These are phyloP conservation scores for Trichoderma arundinaceum DNA, from an alignment of 2,329 filamentous ascomycete genomes.

Conservation along the genomic window DNA sequence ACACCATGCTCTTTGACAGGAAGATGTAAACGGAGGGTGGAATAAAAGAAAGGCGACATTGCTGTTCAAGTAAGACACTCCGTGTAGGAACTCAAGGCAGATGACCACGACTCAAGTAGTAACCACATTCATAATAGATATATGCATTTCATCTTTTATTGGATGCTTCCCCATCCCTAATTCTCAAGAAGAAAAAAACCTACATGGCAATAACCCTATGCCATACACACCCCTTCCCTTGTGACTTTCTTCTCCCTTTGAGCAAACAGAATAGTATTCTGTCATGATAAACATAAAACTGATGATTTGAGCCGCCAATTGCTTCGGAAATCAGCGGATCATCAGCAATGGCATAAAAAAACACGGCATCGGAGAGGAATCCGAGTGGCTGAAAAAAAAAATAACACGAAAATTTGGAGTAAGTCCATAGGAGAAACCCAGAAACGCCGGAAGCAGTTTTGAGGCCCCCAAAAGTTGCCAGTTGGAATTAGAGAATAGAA, in stretches of 20 bases:
- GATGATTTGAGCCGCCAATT: neutral
- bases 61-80: neutral
- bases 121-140: neutral
- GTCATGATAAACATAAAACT: conserved; percentile 7
- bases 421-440: neutral
- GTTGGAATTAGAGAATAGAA: neutral
- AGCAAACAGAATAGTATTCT: conserved; percentile 10
- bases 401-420: neutral
- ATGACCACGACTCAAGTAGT: neutral
- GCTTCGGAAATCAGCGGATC: neutral
- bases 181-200: neutral
- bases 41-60: neutral
- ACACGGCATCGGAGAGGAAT: neutral
- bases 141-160: conserved; percentile 12
- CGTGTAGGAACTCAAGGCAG: neutral
- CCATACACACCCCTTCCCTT: neutral
- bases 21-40: no score
- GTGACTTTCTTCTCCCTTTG: neutral
- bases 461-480: neutral
- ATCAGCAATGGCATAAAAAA: neutral
- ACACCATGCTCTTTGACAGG: no score
- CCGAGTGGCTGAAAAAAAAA: neutral
- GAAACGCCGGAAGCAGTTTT: conserved; percentile 2
- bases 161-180: neutral
- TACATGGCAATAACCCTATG: conserved; percentile 1